Evolutionary conservation across 2,329 filamentous ascomycete species (phyloP), one percentile per base, ranked within the genome.

Genomic region (Cladosporium halotolerans): DNA sequence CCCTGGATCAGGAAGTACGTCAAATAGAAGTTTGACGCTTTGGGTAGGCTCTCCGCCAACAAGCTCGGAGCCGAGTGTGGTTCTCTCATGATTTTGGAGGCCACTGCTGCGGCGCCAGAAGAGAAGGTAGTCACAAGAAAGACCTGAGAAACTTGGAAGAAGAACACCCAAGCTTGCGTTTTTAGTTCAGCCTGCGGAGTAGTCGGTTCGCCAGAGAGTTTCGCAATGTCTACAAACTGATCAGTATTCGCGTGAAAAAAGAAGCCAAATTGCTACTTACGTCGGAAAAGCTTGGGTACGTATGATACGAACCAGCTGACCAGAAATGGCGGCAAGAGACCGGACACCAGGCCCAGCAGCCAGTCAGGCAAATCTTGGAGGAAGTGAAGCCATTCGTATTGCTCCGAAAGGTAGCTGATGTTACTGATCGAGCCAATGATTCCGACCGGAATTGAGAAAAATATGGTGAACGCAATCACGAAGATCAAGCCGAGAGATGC

Each of bases 151-250:
- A 73, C 63, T 33, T 72, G 70, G 59, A 73, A 73, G 1, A 59
- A 63, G 55, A 73, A 71, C 55, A 65, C 70, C 63, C 68, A 72
- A 6, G 63, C 65, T 52, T 72, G 69, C 2, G 64, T 66, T 55
- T 68, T 67, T 28, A 71, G 54, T 47, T 78, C 75, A 10, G 75
- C 70, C 49, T 75, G 71, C 34, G 72, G 70, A 23, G 66, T 67
- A 0, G 74, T 76, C 4, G 66, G 66, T 47, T 68, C 65, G 7
- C 66, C 66, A 4, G 66, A 67, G 1, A 67, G 55, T 52, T 65
- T 66, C 13, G 66, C 66, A 34, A 68, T 61, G 48, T 67, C 54
- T 55, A 18, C 13, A n/a, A 1, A 10, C 9, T 28, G 42, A 31
- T 54, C 28, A 54, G 50, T 42, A 10, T 1, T 28, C 19, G 9